Evolutionary conservation across 495 filamentous ascomycete genomes (phyloP).

Genomic region (Podospora appendiculata): DNA sequence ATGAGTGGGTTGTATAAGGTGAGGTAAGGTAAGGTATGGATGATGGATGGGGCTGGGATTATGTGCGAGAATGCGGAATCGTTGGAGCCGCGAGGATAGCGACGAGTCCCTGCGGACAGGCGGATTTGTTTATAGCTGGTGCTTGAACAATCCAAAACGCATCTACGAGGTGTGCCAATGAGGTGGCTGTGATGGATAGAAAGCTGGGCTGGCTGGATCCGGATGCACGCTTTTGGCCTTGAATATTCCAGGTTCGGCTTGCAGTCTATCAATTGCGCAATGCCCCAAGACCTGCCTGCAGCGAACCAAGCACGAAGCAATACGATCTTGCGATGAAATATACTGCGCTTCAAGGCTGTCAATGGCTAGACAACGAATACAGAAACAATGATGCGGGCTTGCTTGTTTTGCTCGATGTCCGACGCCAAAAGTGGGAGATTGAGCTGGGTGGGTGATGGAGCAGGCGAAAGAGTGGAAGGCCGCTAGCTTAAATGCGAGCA

Average conservation of each 20-base stretch:
- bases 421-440: slow-evolving; percentile 4
- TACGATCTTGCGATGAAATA: not conserved
- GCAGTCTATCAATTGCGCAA: slow-evolving; percentile 8
- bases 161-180: slow-evolving; percentile 7
- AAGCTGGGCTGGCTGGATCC: not conserved
- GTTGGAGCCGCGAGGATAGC: not conserved
- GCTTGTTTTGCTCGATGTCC: slow-evolving; percentile 9
- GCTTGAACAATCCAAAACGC: slow-evolving; percentile 3
- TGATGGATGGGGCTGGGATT: no score
- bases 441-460: slow-evolving; percentile 1
- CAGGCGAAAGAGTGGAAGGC: not conserved
- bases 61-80: no score
- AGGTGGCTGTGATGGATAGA: not conserved
- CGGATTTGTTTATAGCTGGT: not conserved
- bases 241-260: not conserved
- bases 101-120: not conserved
- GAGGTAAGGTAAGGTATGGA: no score
- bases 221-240: not conserved
- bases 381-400: slow-evolving; percentile 7
- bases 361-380: slow-evolving; percentile 3
- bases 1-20: not conserved
- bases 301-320: slow-evolving; percentile 1
- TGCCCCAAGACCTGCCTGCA: not conserved
- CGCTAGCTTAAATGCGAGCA: slow-evolving; percentile 7
- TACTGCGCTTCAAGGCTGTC: not conserved